Evolutionary conservation across 2,329 filamentous ascomycete species (phyloP).

Genomic region (Calonectria pseudoreteaudii): DNA sequence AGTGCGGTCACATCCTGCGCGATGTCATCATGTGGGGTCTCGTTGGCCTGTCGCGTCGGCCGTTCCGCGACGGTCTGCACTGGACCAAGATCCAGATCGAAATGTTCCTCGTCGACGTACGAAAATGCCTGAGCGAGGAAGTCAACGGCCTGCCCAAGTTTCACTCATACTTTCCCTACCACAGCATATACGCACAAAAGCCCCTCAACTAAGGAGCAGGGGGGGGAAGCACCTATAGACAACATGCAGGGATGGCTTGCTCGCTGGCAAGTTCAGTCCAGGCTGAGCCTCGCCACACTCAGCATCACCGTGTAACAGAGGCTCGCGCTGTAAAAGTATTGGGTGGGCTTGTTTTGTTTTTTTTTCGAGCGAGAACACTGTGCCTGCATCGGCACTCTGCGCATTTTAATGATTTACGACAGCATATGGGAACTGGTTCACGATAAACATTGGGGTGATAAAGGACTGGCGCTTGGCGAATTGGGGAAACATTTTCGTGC

Average conservation of each 20-base stretch:
- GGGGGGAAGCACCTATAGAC: neutral
- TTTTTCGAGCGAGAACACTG: neutral
- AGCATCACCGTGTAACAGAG: neutral
- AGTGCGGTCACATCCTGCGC: conserved; percentile 59
- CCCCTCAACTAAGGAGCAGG: conserved; percentile 37
- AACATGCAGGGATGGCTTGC: neutral
- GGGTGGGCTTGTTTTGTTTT: neutral
- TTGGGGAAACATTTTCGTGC: neutral
- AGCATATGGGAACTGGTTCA: conserved; percentile 4
- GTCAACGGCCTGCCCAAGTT: conserved; percentile 48
- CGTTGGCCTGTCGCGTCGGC: conserved; percentile 51
- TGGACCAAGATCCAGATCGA: conserved; percentile 58
- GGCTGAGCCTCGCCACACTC: neutral
- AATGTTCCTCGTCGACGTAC: conserved; percentile 57
- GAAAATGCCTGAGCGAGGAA: conserved; percentile 52
- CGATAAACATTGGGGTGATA: neutral
- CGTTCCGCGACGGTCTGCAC: conserved; percentile 53
- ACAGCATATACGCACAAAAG: conserved; percentile 54
- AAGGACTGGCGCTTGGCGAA: conserved; percentile 4
- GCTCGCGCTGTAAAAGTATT: neutral
- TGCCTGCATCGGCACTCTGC: neutral
- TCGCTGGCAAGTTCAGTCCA: neutral
- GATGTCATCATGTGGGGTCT: conserved; percentile 56
- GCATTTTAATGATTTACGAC: conserved; percentile 6
- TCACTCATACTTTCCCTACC: conserved; percentile 56